Base-by-base conservation (phyloP, 1,139 yeast species). In the Sugiyamaella neomexicana region DNA sequence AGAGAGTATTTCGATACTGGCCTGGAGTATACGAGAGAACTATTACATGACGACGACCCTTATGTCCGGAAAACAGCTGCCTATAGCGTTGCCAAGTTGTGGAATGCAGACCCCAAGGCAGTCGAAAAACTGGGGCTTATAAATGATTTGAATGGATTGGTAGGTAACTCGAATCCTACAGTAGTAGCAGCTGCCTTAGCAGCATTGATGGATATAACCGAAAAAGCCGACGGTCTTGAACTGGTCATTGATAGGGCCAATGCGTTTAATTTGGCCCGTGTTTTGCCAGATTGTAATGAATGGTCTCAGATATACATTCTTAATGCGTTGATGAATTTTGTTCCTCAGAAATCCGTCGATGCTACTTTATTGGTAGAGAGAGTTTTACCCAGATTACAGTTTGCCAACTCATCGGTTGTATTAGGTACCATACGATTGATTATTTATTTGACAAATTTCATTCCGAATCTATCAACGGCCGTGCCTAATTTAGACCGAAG, bases 241-340 rank as follows among this genome's bases (percentile, higher is more conserved):
- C 71, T 88, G 52, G 75, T 80, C 1, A 77, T 88, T 17, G 85
- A 82, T 64, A 75, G 76, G 50, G 67, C 70, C 0, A 88, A 85
- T 62, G 83, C 88, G 1, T 62, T 78, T 44, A 75, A 76, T 37
- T 71, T 88, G 25, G 76, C 83, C 1, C 70, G 74, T 5, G 72
- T 75, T 52, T 68, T 87, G 43, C 70, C 76, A 1, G 79, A 75
- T 55, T 77, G 86, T 52, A 84, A 86, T 60, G 97, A 90, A 53
- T 90, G 97, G 96, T 80, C 84, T 52, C 96, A 86, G 65, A 77
- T 82, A 0, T 80, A 85, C 55, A 76, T 89, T n/a, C 72, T 91
- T 54, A 82, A 83, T 54, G 80, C 93, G 0, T 68, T 91, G 46
- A 77, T 83, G 78, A 75, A 81, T 16, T 89, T 79, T 68, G 85